phyloP scores from a whole-genome alignment of 1,284 basidiomycete genomes.

The Ganoderma leucocontextum region DNA sequence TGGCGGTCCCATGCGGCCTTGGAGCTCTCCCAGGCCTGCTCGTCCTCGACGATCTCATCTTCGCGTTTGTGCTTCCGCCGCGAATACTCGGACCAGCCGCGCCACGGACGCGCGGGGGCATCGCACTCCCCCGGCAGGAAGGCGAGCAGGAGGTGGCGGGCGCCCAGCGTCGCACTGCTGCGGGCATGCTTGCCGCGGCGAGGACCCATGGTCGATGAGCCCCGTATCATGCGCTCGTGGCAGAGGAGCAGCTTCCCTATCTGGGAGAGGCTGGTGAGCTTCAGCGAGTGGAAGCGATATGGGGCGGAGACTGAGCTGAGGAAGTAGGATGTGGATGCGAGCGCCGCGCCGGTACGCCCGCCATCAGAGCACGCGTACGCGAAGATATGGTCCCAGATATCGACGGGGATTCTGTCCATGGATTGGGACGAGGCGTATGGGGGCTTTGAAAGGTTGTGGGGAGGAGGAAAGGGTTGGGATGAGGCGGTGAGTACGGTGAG shows the following conservation, averaged over 20 bases:
- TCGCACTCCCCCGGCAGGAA: conserved; percentile 31
- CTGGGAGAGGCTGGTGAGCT: conserved; percentile 20
- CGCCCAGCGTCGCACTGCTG: conserved; percentile 4
- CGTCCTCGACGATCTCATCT: conserved; percentile 20
- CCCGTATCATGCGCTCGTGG: conserved; percentile 1
- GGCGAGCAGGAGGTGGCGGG: conserved; percentile 26
- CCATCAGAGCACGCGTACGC: conserved; percentile 24
- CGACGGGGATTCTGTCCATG: neutral
- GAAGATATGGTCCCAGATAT: conserved; percentile 17
- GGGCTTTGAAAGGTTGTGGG: neutral
- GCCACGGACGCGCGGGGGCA: conserved; percentile 21
- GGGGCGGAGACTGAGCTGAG: conserved; percentile 18
- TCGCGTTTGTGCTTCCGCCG: conserved; percentile 14
- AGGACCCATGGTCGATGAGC: neutral
- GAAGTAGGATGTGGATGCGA: conserved; percentile 23
- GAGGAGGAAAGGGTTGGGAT: neutral
- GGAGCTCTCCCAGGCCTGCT: conserved; percentile 21
- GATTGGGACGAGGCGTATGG: neutral
- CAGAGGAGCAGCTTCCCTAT: conserved; percentile 14
- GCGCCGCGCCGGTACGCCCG: conserved; percentile 17
- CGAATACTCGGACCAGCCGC: conserved; percentile 26
- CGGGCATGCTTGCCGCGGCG: neutral
- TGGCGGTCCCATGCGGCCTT: conserved; percentile 32
- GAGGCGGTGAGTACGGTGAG: neutral
- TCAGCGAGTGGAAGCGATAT: conserved; percentile 24